Base-by-base conservation (phyloP, 2,329 filamentous ascomycete species). In the Colletotrichum truncatum region DNA sequence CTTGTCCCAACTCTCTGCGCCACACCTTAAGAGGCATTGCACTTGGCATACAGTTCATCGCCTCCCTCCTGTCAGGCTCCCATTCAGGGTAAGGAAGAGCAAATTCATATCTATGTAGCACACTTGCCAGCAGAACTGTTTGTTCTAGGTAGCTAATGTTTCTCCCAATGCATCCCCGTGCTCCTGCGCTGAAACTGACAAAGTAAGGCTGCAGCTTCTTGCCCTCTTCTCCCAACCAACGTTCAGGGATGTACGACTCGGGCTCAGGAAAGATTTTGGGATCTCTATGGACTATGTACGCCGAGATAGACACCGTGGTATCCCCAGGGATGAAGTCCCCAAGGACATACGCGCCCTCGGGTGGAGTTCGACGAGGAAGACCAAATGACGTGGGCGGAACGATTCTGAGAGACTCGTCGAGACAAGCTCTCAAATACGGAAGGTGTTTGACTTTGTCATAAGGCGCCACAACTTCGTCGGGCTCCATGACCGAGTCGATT, bases 401-500 rank as follows among this genome's bases (percentile, higher is more conserved):
- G 10, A 85, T 70, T 2, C 83, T 79, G 2, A 85, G 69, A 0
- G 78, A 77, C 70, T 87, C 85, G 67, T 87, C 83, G 6, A 86
- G 72, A 66, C 80, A 85, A 4, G 82, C 84, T 18, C 80, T 78
- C 6, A 87, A 80, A 69, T 85, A 87, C 0, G 84, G 83, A 0
- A 86, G 73, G 59, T 85, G 76, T 60, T 82, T 81, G 56, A 85
- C 76, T 53, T 83, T 84, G 38, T 84, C 82, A 64, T 84, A 86
- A 0, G 82, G 75, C 1, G 80, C 81, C 16, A 86, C 73, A 10
- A 77, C 70, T 18, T 85, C 82, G 2, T 78, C 75, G 0, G 74
- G 70, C 0, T 81, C 78, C 2, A 85, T 71, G 16, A 81, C 79
- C 2, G 76, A 70, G 64, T 84, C 82, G 46, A 73, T 62, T 4